Evolutionary conservation across 2,329 filamentous ascomycete species (phyloP), one percentile per base, ranked within the genome.

Genomic region (Aspergillus neoniger): DNA sequence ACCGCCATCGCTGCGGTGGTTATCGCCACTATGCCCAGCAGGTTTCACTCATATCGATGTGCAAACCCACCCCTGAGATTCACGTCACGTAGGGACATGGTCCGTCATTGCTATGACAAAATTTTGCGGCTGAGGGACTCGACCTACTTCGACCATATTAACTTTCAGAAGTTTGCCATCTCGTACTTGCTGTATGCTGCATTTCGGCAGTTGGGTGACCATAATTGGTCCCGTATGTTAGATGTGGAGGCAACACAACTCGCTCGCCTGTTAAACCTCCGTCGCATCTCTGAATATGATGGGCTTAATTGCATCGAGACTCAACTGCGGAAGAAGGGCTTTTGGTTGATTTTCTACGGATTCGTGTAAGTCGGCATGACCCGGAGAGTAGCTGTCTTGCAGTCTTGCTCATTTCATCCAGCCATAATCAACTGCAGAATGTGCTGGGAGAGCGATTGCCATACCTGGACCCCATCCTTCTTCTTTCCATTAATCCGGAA

Each of bases 291-390:
- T 0, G 70, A 69, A 15, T 76, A 76, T 50, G 66, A 66, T 10
- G 72, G 70, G 1, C 63, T 74, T 2, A 72, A 74, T 41, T 66
- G 62, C 36, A 72, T 76, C 14, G 73, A 77, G 53, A 71, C 67
- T 0, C 75, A 77, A 44, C 62, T 77, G 3, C 64, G 76, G 10
- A 76, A 77, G 53, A 77, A 75, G 58, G 74, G 69, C 0, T 77
- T 77, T 43, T 77, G 74, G 72, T 58, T 77, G 12, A 67, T 72
- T 8, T 76, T 76, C 15, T 76, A 77, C 43, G 64, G 63, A 1
- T 76, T 70, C 36, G 63, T 66, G 63, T 65, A 51, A 59, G 63
- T 57, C 7, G 3, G 14, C n/a, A 9, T 21, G 17, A 6, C 30
- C 30, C 17, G 7, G 9, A 39, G 7, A 9, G 17, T 55, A 7